A percentile compares a stretch with the other conserved stretches of the same genome.
Evolutionary conservation across 208 protist genomes (phyloP).

Genomic region (Leishmania mexicana): DNA sequence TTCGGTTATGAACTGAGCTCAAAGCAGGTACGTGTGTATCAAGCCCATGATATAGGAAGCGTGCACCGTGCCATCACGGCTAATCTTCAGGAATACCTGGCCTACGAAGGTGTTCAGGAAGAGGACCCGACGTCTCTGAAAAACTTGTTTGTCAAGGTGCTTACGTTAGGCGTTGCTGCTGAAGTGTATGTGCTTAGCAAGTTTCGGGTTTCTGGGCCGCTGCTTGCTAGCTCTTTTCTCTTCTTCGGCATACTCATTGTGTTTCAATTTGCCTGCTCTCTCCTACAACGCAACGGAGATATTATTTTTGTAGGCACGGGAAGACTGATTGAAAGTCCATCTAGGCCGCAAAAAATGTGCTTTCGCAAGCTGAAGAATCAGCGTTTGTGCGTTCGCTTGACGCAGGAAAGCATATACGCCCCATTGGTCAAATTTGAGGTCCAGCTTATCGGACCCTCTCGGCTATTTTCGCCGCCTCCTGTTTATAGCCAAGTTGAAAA

Average conservation of each 20-base stretch:
- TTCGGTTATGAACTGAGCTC: slow-evolving; percentile 80
- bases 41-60: slow-evolving; percentile 43
- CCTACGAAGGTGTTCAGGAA: slow-evolving; percentile 40
- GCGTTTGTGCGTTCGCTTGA: slow-evolving; percentile 42
- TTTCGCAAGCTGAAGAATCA: slow-evolving; percentile 38
- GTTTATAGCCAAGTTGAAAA: slow-evolving; percentile 51
- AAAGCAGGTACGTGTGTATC: slow-evolving; percentile 64
- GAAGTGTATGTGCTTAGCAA: slow-evolving; percentile 23
- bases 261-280: slow-evolving; percentile 13
- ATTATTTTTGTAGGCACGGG: slow-evolving; percentile 37
- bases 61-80: slow-evolving; percentile 38
- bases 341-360: slow-evolving; percentile 13
- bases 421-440: slow-evolving; percentile 45
- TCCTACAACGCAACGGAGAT: slow-evolving; percentile 22
- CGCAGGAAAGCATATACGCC: slow-evolving; percentile 22
- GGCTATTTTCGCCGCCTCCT: slow-evolving; percentile 30
- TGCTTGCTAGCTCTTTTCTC: slow-evolving; percentile 1
- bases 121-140: slow-evolving; percentile 29
- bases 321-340: background rate
- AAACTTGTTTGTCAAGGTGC: slow-evolving; percentile 21
- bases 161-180: slow-evolving; percentile 13
- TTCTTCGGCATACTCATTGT: slow-evolving; percentile 18
- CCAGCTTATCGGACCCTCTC: slow-evolving; percentile 47
- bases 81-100: slow-evolving; percentile 64
- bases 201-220: background rate